Percentiles rank a stretch among this genome's conserved stretches.
Evolutionary conservation across 2,329 filamentous ascomycete genomes (phyloP).

Genomic region (Fusarium brachygibbosum): DNA sequence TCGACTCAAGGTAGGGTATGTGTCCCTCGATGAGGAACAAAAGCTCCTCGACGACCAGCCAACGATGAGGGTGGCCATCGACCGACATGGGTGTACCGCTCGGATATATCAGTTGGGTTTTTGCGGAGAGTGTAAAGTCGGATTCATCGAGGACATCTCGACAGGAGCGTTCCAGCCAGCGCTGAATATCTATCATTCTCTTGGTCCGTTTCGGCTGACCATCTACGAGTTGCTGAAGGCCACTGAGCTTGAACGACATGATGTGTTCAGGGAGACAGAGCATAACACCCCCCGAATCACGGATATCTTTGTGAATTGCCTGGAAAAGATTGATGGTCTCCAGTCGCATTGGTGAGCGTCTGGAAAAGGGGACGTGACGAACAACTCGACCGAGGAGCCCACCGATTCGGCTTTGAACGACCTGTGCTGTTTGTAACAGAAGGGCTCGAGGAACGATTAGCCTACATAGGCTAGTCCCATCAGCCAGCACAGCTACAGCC

Average conservation of each 20-base stretch:
- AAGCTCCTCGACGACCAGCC: constrained; percentile 60
- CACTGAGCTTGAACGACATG: constrained; percentile 73
- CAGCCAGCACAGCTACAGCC: constrained; percentile 59
- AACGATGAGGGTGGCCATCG: constrained; percentile 67
- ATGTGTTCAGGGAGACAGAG: constrained; percentile 73
- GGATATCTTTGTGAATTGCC: constrained; percentile 55
- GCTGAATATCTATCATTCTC: constrained; percentile 65
- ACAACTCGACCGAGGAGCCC: constrained; percentile 66
- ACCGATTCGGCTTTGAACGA: constrained; percentile 67
- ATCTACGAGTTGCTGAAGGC: constrained; percentile 68
- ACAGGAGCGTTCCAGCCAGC: constrained; percentile 62
- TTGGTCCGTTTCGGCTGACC: constrained; percentile 56
- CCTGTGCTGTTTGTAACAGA: constrained; percentile 68
- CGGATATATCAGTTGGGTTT: constrained; percentile 70
- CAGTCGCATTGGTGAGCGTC: constrained; percentile 58
- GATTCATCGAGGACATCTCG: constrained; percentile 77
- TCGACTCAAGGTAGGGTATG: constrained; percentile 53
- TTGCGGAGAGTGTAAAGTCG: constrained; percentile 66
- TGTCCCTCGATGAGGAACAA: constrained; percentile 58
- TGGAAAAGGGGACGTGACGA: constrained; percentile 69
- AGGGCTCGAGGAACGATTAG: constrained; percentile 70
- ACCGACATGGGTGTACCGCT: constrained; percentile 62
- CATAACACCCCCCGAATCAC: constrained; percentile 63
- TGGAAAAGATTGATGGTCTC: constrained; percentile 55
- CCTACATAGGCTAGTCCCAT: constrained; percentile 61